Conservation (phyloP, 2,329 filamentous ascomycete species). For the Fusarium chaquense region DNA sequence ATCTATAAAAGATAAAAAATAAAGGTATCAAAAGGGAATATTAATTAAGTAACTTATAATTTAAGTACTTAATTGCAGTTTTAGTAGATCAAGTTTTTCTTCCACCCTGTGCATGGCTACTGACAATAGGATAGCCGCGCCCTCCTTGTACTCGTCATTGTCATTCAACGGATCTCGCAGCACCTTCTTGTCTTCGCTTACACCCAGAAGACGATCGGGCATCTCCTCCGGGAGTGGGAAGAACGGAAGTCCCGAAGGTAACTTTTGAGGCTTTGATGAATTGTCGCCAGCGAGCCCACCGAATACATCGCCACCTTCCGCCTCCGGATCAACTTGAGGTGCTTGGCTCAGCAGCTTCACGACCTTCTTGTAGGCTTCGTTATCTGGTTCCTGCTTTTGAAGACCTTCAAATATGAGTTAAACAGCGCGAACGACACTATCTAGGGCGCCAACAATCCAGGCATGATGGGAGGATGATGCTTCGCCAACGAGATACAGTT, state of each 20-base stretch:
- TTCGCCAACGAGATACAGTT: constrained; percentile 40
- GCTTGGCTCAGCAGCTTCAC: constrained; percentile 2
- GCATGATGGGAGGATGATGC: constrained; percentile 40
- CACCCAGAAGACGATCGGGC: constrained; percentile 1
- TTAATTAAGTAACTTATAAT: too few species aligned
- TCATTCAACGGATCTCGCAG: constrained; percentile 4
- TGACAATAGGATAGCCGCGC: neutral
- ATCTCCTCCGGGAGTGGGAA: neutral
- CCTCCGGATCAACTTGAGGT: neutral
- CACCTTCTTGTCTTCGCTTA: neutral
- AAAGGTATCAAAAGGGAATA: too few species aligned
- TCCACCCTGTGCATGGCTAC: neutral
- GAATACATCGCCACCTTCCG: neutral
- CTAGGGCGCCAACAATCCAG: constrained; percentile 39
- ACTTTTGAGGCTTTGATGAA: neutral
- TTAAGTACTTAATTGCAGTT: too few species aligned
- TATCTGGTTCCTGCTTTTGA: neutral
- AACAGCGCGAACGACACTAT: constrained; percentile 37
- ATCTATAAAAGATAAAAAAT: too few species aligned
- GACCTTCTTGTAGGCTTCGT: neutral
- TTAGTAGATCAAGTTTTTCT: too few species aligned
- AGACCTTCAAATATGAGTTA: constrained; percentile 35
- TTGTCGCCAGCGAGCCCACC: neutral
- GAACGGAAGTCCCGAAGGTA: neutral
- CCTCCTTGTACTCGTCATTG: neutral